Evolutionary conservation across 2,329 filamentous ascomycete species (phyloP).

Genomic region (Nannizziopsis arthrosporioides): DNA sequence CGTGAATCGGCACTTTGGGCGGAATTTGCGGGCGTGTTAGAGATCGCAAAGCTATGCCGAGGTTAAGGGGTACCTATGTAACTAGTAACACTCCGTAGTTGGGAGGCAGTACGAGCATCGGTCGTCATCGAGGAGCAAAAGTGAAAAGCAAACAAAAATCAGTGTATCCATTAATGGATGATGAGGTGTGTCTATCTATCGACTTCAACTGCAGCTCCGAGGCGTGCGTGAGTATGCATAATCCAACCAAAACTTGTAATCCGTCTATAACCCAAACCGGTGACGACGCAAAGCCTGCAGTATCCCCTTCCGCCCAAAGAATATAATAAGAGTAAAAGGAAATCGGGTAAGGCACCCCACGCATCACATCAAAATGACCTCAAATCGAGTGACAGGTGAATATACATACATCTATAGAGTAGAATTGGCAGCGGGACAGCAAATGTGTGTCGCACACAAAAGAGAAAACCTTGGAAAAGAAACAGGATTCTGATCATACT

Average conservation of each 20-base stretch:
- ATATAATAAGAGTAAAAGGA: constrained; percentile 15
- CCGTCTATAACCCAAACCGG: constrained; percentile 4
- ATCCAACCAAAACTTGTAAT: not conserved
- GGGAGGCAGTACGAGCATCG: too few species aligned
- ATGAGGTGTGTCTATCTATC: too few species aligned
- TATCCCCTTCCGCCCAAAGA: constrained; percentile 8
- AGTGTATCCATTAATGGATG: too few species aligned
- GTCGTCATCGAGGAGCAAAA: too few species aligned
- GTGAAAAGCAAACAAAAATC: too few species aligned
- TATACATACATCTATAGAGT: not conserved
- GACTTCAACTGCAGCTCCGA: not conserved
- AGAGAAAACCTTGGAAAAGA: not conserved
- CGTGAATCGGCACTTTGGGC: not conserved
- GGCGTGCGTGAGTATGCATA: not conserved
- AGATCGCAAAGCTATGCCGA: too few species aligned
- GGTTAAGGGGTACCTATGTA: too few species aligned
- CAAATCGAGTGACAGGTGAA: too few species aligned
- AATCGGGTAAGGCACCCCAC: too few species aligned
- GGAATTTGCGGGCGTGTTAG: not conserved
- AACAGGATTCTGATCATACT: not conserved
- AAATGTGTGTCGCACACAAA: not conserved
- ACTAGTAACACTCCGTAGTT: too few species aligned
- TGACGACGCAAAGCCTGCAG: not conserved
- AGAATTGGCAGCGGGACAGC: not conserved
- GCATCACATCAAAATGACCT: too few species aligned